Conservation (phyloP, 495 filamentous ascomycete genomes). For the Hypoxylon rickii region DNA sequence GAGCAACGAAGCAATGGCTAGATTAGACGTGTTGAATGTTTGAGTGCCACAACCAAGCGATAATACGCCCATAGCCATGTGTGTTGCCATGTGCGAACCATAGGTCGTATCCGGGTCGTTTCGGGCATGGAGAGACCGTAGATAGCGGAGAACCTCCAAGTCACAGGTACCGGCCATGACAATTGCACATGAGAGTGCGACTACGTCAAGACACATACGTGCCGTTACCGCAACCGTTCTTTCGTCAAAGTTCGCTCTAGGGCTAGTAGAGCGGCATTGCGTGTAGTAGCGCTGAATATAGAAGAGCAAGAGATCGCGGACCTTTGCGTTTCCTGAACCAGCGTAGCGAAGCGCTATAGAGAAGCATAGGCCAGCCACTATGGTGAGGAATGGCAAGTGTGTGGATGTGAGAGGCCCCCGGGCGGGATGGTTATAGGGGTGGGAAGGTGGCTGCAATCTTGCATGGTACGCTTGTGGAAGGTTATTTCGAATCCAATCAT, state of each 20-base stretch:
- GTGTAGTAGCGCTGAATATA: conserved; percentile 89
- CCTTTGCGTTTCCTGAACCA: conserved; percentile 72
- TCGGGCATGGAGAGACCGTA: conserved; percentile 87
- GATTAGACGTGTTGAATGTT: conserved; percentile 87
- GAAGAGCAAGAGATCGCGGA: conserved; percentile 78
- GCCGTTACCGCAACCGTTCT: conserved; percentile 80
- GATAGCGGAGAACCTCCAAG: conserved; percentile 80
- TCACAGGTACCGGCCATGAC: conserved; percentile 98
- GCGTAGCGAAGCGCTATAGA: conserved; percentile 83
- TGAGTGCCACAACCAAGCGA: conserved; percentile 91
- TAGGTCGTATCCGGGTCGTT: conserved; percentile 83
- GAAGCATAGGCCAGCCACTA: conserved; percentile 86
- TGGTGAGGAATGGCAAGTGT: conserved; percentile 86
- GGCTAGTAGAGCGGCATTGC: conserved; percentile 59
- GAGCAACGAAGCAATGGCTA: conserved; percentile 83
- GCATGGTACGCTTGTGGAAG: conserved; percentile 69
- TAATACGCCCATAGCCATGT: conserved; percentile 87
- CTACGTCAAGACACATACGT: conserved; percentile 84
- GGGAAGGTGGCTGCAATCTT: conserved; percentile 37
- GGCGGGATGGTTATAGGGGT: conserved; percentile 13
- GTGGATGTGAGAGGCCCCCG: conserved; percentile 38
- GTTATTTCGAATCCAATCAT: conserved; percentile 73
- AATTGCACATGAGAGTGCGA: conserved; percentile 78
- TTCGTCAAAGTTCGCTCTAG: conserved; percentile 69
- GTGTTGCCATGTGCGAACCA: conserved; percentile 89